Percentiles rank a stretch among this genome's conserved stretches.
Evolutionary conservation across 768 basidiomycete genomes (phyloP).

Genomic region (Baorangia bicolor): DNA sequence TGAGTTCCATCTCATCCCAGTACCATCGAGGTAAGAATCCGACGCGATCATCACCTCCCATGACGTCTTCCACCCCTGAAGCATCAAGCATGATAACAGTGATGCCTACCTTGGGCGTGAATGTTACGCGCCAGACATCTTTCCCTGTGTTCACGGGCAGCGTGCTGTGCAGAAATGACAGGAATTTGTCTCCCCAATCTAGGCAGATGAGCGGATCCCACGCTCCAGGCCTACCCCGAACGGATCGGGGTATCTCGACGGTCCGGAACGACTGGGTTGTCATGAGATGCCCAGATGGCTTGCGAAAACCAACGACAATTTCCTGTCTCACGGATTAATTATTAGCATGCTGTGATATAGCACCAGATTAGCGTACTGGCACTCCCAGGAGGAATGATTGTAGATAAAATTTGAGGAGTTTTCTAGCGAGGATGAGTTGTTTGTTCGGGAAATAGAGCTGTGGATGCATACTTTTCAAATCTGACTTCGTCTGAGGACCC

Average conservation of each 20-base stretch:
- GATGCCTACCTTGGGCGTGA: slow-evolving; percentile 60
- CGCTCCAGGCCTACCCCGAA: slow-evolving; percentile 67
- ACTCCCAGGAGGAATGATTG: slow-evolving; percentile 91
- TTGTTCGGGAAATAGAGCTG: not conserved
- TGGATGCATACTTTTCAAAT: slow-evolving; percentile 69
- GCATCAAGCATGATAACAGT: slow-evolving; percentile 47
- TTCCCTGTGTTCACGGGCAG: slow-evolving; percentile 25
- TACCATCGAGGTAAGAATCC: slow-evolving; percentile 82
- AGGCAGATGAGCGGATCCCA: slow-evolving; percentile 81
- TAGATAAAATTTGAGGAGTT: slow-evolving; percentile 89
- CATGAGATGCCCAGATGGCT: slow-evolving; percentile 64
- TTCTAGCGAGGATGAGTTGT: slow-evolving; percentile 44
- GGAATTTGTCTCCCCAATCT: slow-evolving; percentile 65
- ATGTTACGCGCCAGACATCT: slow-evolving; percentile 70
- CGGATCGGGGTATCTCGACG: slow-evolving; percentile 71
- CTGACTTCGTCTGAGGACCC: slow-evolving; percentile 60
- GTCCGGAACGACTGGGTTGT: slow-evolving; percentile 76
- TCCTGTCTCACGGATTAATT: slow-evolving; percentile 45
- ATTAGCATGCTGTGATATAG: not conserved
- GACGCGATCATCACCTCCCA: slow-evolving; percentile 65
- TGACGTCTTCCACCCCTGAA: slow-evolving; percentile 54
- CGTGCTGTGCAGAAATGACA: slow-evolving; percentile 51
- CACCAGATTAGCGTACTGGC: slow-evolving; percentile 51
- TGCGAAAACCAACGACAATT: slow-evolving; percentile 86
- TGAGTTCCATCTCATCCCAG: slow-evolving; percentile 36